These are phyloP conservation scores for Oryza punctata DNA, from an alignment of 176 grass and related monocot species.

Conservation along the genomic window DNA sequence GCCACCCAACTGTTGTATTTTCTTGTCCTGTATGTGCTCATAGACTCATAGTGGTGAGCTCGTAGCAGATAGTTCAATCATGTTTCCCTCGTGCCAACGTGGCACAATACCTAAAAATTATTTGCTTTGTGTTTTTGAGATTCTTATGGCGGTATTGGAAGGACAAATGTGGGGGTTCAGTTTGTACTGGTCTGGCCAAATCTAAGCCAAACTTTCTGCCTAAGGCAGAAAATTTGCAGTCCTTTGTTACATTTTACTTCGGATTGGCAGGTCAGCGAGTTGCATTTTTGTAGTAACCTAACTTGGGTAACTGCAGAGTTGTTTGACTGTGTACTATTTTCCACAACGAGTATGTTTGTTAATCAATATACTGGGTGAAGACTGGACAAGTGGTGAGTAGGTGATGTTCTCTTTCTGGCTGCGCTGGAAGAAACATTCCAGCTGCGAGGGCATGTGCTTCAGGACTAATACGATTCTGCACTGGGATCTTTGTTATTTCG, in stretches of 20 bases:
- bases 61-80: background rate
- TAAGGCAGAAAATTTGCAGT: background rate
- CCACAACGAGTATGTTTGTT: background rate
- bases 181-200: background rate
- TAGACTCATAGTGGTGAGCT: background rate
- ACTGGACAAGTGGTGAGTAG: background rate
- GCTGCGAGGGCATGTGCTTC: constrained; percentile 9
- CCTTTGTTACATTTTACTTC: background rate
- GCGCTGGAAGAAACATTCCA: background rate
- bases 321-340: background rate
- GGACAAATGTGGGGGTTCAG: background rate
- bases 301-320: background rate
- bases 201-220: background rate
- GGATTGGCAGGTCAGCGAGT: background rate
- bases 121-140: background rate
- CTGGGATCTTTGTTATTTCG: background rate
- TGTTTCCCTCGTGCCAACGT: background rate
- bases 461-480: background rate
- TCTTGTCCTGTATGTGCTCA: background rate
- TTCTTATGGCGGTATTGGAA: background rate
- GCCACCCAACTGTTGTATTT: background rate
- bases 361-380: background rate
- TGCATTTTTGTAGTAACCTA: background rate
- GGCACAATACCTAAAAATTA: background rate
- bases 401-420: background rate